Percentiles rank a stretch among this genome's conserved stretches.
Conservation (phyloP, 345 rosid genomes). For the Gossypium turneri region DNA sequence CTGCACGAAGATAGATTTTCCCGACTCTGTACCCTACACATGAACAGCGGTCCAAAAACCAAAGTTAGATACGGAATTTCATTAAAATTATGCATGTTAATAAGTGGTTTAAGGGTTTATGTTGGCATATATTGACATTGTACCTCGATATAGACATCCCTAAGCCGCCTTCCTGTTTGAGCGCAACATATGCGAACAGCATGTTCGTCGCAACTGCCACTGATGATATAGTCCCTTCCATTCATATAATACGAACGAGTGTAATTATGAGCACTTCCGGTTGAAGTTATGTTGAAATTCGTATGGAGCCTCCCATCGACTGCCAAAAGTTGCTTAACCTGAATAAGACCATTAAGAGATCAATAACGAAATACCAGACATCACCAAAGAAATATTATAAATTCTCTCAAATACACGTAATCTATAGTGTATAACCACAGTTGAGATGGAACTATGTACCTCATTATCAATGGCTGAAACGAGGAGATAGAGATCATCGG, state of each 20-base stretch:
- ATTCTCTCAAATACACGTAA: neutral
- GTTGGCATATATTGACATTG: neutral
- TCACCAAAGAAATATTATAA: neutral
- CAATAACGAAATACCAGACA: neutral
- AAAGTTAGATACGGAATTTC: neutral
- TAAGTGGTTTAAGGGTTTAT: neutral
- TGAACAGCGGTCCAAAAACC: neutral
- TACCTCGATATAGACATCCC: slow-evolving; percentile 51
- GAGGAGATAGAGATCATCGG: slow-evolving; percentile 44
- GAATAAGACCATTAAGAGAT: slow-evolving; percentile 12
- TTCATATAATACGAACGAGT: slow-evolving; percentile 56
- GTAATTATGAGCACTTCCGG: slow-evolving; percentile 48
- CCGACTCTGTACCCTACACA: slow-evolving; percentile 32
- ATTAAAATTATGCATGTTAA: neutral
- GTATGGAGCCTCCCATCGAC: slow-evolving; percentile 46
- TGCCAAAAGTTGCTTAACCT: slow-evolving; percentile 47
- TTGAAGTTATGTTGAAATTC: slow-evolving; percentile 41
- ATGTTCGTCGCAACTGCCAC: slow-evolving; percentile 54
- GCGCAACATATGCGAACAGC: slow-evolving; percentile 46
- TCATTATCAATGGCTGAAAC: slow-evolving; percentile 53
- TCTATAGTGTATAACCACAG: neutral
- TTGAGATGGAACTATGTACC: slow-evolving; percentile 24
- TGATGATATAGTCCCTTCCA: slow-evolving; percentile 52
- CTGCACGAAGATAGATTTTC: slow-evolving; percentile 44
- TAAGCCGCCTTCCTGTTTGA: slow-evolving; percentile 53